Conservation (phyloP, 148 eudicot species). For the Rhododendron simsii region DNA sequence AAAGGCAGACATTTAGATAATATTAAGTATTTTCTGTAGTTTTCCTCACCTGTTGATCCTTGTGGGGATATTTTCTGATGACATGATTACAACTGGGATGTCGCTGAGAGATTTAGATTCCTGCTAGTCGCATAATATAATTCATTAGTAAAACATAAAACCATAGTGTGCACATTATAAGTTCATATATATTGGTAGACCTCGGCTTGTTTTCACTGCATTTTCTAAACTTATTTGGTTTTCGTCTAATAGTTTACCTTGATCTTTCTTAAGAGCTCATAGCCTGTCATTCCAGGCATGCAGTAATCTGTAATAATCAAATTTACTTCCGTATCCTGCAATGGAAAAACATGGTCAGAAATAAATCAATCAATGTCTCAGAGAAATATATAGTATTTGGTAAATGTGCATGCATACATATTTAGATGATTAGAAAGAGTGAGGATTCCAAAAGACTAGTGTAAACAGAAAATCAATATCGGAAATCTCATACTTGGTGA, state of each 20-base stretch:
- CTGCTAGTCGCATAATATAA: constrained; percentile 13
- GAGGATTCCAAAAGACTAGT: background rate
- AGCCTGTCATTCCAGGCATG: constrained; percentile 72
- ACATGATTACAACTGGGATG: constrained; percentile 75
- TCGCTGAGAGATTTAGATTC: constrained; percentile 43
- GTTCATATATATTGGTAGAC: background rate
- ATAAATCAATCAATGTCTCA: background rate
- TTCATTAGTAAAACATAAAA: background rate
- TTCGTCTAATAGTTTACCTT: constrained; percentile 32
- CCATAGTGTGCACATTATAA: background rate
- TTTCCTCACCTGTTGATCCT: constrained; percentile 38
- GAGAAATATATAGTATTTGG: background rate
- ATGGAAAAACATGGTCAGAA: background rate
- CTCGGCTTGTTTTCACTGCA: background rate
- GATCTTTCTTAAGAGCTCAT: constrained; percentile 55
- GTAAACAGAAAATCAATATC: background rate
- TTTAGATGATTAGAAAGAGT: background rate
- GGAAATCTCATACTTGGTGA: background rate
- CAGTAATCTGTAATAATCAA: constrained; percentile 25
- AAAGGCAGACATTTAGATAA: background rate
- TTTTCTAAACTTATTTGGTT: background rate
- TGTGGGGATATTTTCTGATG: constrained; percentile 65
- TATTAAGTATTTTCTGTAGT: background rate
- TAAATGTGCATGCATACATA: background rate
- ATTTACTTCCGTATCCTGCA: constrained; percentile 45